Percentiles rank a stretch among this genome's conserved stretches.
Evolutionary conservation across 2,329 filamentous ascomycete species (phyloP).

Genomic region (Ophiostoma fasciatum): DNA sequence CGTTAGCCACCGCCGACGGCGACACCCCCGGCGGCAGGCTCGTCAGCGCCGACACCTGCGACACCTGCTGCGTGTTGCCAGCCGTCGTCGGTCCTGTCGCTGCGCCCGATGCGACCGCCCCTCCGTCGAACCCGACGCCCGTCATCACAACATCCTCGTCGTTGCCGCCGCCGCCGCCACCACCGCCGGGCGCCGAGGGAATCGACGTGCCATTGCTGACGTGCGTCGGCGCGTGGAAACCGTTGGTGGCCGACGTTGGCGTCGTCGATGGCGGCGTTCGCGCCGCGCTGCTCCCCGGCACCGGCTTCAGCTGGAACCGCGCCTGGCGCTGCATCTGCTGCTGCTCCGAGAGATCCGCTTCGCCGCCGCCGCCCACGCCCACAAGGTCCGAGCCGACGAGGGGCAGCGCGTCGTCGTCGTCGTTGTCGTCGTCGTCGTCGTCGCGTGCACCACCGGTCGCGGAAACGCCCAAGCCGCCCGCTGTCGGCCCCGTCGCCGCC

Average conservation of each 20-base stretch:
- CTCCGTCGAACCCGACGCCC: conserved; percentile 26
- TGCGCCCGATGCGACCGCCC: conserved; percentile 25
- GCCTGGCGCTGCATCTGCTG: conserved; percentile 17
- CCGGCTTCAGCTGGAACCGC: conserved; percentile 35
- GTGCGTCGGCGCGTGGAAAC: conserved; percentile 32
- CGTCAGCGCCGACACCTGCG: conserved; percentile 48
- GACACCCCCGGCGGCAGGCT: conserved; percentile 42
- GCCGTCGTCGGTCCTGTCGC: conserved; percentile 19
- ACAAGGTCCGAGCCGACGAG: conserved; percentile 9
- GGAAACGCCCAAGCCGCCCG: conserved; percentile 1
- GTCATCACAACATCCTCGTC: conserved; percentile 50
- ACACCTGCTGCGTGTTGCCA: conserved; percentile 44
- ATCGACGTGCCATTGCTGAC: conserved; percentile 43
- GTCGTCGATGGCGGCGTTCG: too few species aligned
- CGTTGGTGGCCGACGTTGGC: conserved; percentile 31
- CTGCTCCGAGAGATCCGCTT: too few species aligned
- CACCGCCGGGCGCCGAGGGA: conserved; percentile 22
- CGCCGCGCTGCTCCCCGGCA: too few species aligned
- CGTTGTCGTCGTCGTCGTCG: not conserved
- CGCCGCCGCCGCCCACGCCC: not conserved
- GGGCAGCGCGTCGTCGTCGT: not conserved
- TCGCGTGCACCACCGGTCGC: too few species aligned
- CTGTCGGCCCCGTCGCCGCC: conserved; percentile 5
- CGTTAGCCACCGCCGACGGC: conserved; percentile 52
- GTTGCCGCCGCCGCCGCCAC: not conserved